Evolutionary conservation across 2,329 filamentous ascomycete species (phyloP).

Genomic region (Talaromyces verruculosus): DNA sequence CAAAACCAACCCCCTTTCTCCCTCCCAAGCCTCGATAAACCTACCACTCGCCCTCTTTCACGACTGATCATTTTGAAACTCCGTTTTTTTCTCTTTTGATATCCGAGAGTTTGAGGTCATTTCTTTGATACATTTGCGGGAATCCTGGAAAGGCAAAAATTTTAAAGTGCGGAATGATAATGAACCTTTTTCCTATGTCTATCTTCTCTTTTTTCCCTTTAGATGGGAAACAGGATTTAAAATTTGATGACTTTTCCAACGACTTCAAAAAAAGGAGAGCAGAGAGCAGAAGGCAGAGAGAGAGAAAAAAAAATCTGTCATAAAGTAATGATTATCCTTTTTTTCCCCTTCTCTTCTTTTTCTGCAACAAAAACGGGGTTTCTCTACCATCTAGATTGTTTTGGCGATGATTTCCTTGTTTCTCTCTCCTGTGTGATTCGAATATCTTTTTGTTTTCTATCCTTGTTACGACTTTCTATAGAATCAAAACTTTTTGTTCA

Average conservation of each 20-base stretch:
- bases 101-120: slow-evolving; percentile 1
- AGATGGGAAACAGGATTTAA: not conserved
- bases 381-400: slow-evolving; percentile 13
- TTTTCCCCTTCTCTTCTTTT: not conserved
- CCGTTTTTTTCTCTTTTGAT: not conserved
- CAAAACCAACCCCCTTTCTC: not conserved
- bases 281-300: not conserved
- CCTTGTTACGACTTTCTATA: slow-evolving; percentile 2
- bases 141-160: slow-evolving; percentile 7
- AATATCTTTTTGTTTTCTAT: not conserved
- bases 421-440: not conserved
- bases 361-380: slow-evolving; percentile 1
- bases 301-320: not conserved
- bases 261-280: not conserved
- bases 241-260: slow-evolving; percentile 9
- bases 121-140: slow-evolving; percentile 10
- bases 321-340: slow-evolving; percentile 14
- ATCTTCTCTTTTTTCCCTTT: not conserved
- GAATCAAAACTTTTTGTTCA: slow-evolving; percentile 1
- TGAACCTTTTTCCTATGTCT: slow-evolving; percentile 20
- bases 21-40: not conserved
- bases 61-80: slow-evolving; percentile 9
- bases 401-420: slow-evolving; percentile 9
- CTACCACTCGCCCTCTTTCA: slow-evolving; percentile 4
- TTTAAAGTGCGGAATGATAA: slow-evolving; percentile 16